Conservation (phyloP, 345 rosid genomes). For the Linum usitatissimum region DNA sequence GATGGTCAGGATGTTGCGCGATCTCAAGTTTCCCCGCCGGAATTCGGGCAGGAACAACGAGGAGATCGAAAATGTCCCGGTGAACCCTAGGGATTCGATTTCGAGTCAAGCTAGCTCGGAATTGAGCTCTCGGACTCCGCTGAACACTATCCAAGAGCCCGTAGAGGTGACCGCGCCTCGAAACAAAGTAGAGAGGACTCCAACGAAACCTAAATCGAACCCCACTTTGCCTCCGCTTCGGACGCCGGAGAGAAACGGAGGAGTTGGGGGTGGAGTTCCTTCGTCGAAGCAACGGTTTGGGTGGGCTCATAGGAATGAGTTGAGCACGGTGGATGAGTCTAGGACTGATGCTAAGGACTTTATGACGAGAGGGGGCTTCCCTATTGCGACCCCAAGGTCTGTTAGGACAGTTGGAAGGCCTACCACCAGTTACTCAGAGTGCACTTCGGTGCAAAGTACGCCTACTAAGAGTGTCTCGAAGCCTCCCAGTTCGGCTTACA, state of each 20-base stretch:
- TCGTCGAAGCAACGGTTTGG: constrained; percentile 46
- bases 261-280: constrained; percentile 8
- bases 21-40: constrained; percentile 49
- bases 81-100: constrained; percentile 39
- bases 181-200: constrained; percentile 47
- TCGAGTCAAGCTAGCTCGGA: constrained; percentile 35
- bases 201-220: constrained; percentile 48
- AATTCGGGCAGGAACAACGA: constrained; percentile 41
- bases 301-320: constrained; percentile 54
- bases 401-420: constrained; percentile 34
- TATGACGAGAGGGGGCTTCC: constrained; percentile 4
- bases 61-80: constrained; percentile 68
- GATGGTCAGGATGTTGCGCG: constrained; percentile 47
- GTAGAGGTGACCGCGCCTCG: constrained; percentile 20
- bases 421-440: constrained; percentile 36
- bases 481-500: constrained; percentile 53
- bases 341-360: constrained; percentile 12
- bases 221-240: constrained; percentile 40
- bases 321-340: constrained; percentile 21
- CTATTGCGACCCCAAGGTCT: constrained; percentile 46
- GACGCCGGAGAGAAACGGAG: constrained; percentile 61
- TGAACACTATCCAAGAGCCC: constrained; percentile 51
- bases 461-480: constrained; percentile 85
- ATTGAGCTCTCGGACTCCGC: constrained; percentile 48
- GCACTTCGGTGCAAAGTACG: constrained; percentile 70